Evolutionary conservation across 805 yeast species (phyloP).

Genomic region (Kodamaea neixiangensis): DNA sequence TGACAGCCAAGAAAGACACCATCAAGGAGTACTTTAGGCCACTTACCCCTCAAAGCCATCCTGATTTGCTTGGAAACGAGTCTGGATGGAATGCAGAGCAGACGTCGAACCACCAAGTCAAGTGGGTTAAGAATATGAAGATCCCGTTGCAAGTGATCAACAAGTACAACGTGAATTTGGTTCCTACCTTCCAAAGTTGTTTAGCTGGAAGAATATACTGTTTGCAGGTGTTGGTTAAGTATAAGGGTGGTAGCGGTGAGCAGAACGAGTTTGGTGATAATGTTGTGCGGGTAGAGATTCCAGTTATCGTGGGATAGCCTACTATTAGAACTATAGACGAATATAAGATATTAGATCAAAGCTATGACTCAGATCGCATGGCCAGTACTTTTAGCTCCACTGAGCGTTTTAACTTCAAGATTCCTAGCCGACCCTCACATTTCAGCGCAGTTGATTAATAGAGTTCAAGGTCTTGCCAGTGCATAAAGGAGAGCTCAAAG

Average conservation of each 20-base stretch:
- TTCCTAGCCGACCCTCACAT: too few relatives aligned
- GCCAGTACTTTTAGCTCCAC: too few relatives aligned
- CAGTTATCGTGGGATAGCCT: slow-evolving; percentile 34
- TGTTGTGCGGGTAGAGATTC: slow-evolving; percentile 35
- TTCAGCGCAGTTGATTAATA: too few relatives aligned
- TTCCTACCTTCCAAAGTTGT: slow-evolving; percentile 67
- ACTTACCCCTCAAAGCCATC: slow-evolving; percentile 24
- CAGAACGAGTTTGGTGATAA: slow-evolving; percentile 34
- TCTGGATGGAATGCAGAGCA: slow-evolving; percentile 32
- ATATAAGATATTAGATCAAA: neutral
- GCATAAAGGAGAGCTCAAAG: neutral
- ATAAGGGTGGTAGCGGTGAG: slow-evolving; percentile 37
- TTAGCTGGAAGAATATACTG: slow-evolving; percentile 59
- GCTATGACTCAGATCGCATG: too few relatives aligned
- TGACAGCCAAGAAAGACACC: slow-evolving; percentile 43
- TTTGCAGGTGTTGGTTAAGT: slow-evolving; percentile 42
- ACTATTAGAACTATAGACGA: neutral
- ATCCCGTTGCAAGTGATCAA: slow-evolving; percentile 45
- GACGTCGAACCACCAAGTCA: slow-evolving; percentile 22
- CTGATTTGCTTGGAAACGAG: slow-evolving; percentile 26
- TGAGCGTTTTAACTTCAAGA: too few relatives aligned
- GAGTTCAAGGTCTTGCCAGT: too few relatives aligned
- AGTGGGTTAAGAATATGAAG: slow-evolving; percentile 34
- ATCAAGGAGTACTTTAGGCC: slow-evolving; percentile 38
- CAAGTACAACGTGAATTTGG: slow-evolving; percentile 49